Evolutionary conservation across 116 monocot genomes (phyloP).

Genomic region (Cymodocea nodosa): DNA sequence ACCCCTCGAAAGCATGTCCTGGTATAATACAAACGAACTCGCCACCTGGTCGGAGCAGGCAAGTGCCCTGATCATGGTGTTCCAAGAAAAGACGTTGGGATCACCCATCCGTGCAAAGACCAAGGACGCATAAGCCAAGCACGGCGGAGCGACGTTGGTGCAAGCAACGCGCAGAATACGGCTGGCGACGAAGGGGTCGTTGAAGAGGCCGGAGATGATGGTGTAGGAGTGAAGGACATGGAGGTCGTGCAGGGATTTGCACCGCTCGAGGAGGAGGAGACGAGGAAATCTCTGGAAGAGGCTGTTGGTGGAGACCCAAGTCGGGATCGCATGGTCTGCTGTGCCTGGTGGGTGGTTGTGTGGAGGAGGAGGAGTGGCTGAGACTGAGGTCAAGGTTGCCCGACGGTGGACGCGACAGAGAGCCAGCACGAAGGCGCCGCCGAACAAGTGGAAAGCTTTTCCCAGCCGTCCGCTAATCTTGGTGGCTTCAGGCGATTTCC

Average conservation of each 20-base stretch:
- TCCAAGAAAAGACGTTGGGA: constrained; percentile 49
- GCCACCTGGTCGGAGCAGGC: neutral
- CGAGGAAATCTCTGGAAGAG: constrained; percentile 37
- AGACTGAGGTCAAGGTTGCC: too few relatives aligned
- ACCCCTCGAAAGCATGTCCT: neutral
- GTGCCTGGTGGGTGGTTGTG: neutral
- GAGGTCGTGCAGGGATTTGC: constrained; percentile 18
- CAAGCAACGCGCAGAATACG: constrained; percentile 19
- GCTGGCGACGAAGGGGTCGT: constrained; percentile 44
- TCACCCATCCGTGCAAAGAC: constrained; percentile 24
- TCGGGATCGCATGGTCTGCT: neutral
- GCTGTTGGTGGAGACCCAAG: constrained; percentile 37
- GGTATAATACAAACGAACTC: neutral
- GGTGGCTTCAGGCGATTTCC: too few relatives aligned
- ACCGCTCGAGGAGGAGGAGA: constrained; percentile 19
- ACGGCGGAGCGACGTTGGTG: neutral
- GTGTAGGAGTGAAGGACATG: constrained; percentile 25
- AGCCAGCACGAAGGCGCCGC: too few relatives aligned
- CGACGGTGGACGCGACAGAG: too few relatives aligned
- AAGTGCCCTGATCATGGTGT: constrained; percentile 33
- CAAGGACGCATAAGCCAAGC: constrained; percentile 3
- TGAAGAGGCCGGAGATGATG: constrained; percentile 39
- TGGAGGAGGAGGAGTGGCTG: neutral
- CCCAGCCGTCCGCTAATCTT: too few relatives aligned
- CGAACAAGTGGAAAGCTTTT: too few relatives aligned